These are phyloP conservation scores for Hericium erinaceus DNA, from an alignment of 768 basidiomycete genomes.

Conservation along the genomic window DNA sequence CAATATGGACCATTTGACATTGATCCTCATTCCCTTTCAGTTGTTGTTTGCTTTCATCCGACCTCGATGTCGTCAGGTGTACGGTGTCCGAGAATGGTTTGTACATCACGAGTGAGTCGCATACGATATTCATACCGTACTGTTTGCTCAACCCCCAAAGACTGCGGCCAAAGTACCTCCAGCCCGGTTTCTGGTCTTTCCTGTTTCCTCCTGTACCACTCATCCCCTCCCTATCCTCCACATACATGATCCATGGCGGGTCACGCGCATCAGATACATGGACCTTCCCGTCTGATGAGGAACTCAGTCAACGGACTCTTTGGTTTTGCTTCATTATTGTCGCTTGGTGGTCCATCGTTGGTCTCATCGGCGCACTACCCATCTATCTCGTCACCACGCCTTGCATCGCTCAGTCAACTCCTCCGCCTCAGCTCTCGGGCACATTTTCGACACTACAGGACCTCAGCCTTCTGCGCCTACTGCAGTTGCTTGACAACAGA, in stretches of 20 bases:
- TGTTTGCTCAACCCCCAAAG: slow-evolving; percentile 27
- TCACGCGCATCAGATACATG: slow-evolving; percentile 40
- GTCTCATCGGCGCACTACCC: slow-evolving; percentile 63
- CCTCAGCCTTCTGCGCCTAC: slow-evolving; percentile 65
- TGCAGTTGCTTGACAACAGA: slow-evolving; percentile 46
- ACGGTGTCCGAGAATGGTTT: slow-evolving; percentile 72
- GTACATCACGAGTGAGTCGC: slow-evolving; percentile 52
- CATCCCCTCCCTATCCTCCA: slow-evolving; percentile 46
- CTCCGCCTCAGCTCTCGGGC: slow-evolving; percentile 39
- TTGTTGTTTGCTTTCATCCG: slow-evolving; percentile 58
- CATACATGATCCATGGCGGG: slow-evolving; percentile 46
- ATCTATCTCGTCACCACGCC: slow-evolving; percentile 62
- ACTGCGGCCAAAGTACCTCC: slow-evolving; percentile 53
- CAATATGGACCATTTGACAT: not conserved
- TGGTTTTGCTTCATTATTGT: slow-evolving; percentile 58
- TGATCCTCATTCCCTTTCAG: slow-evolving; percentile 24
- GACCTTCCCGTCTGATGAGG: slow-evolving; percentile 67
- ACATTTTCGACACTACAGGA: slow-evolving; percentile 63
- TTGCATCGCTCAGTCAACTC: slow-evolving; percentile 49
- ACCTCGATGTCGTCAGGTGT: slow-evolving; percentile 64
- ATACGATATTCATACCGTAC: not conserved
- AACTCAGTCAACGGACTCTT: slow-evolving; percentile 60
- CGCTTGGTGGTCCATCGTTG: slow-evolving; percentile 59
- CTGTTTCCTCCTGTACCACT: slow-evolving; percentile 63
- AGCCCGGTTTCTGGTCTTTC: slow-evolving; percentile 54